Evolutionary conservation across 2,329 filamentous ascomycete genomes (phyloP).

Genomic region (Rhynchosporium graminicola): DNA sequence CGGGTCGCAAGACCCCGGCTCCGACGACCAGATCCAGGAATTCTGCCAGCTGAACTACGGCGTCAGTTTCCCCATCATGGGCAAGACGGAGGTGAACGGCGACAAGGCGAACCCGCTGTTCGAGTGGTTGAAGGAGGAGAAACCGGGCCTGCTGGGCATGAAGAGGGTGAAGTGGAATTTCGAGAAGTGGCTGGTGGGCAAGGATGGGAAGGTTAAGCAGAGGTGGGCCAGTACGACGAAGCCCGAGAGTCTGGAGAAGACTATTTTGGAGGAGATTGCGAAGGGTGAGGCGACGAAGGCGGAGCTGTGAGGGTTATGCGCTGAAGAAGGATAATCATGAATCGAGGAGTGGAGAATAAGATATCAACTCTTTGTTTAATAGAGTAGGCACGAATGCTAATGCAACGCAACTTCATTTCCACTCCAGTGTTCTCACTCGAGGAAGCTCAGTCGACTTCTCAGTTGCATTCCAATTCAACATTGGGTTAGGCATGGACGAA

Average conservation of each 20-base stretch:
- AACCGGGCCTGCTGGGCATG: slow-evolving; percentile 82
- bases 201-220: slow-evolving; percentile 81
- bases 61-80: slow-evolving; percentile 48
- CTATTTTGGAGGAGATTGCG: slow-evolving; percentile 67
- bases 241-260: slow-evolving; percentile 75
- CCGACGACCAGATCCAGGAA: slow-evolving; percentile 69
- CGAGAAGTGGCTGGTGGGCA: slow-evolving; percentile 92
- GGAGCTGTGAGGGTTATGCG: slow-evolving; percentile 18
- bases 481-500: no score
- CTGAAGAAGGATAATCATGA: neutral
- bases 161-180: slow-evolving; percentile 99
- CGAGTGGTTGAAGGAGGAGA: slow-evolving; percentile 71
- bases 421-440: no score
- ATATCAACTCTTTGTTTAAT: neutral
- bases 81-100: slow-evolving; percentile 94
- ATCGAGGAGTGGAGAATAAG: neutral
- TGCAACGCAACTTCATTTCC: no score
- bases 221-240: slow-evolving; percentile 88
- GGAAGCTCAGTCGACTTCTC: no score
- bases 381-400: no score
- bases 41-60: slow-evolving; percentile 81
- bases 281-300: slow-evolving; percentile 20
- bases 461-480: no score
- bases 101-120: slow-evolving; percentile 76
- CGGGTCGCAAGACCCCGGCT: slow-evolving; percentile 75